phyloP scores from a whole-genome alignment of 108 stramenopile species.

The Cyclotella atomus region DNA sequence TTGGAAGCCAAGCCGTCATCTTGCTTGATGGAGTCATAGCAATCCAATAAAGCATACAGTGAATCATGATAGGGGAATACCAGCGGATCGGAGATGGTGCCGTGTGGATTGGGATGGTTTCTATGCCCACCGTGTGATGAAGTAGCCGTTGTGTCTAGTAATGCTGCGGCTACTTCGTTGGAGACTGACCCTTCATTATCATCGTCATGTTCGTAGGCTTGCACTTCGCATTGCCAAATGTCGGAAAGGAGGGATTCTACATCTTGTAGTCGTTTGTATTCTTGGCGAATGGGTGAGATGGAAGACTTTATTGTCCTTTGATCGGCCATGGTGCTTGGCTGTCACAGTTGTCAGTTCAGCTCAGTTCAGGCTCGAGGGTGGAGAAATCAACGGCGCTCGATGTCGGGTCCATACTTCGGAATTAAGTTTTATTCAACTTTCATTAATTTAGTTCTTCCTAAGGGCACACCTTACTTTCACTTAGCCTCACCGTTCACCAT shows the following conservation, averaged over 20 bases:
- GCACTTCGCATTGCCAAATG: slow-evolving; percentile 31
- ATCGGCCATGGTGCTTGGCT: neutral
- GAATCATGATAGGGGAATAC: slow-evolving; percentile 60
- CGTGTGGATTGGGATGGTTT: slow-evolving; percentile 44
- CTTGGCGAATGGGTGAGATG: slow-evolving; percentile 20
- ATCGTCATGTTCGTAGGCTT: slow-evolving; percentile 21
- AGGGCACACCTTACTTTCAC: too few relatives aligned
- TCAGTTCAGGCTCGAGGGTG: too few relatives aligned
- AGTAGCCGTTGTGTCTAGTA: slow-evolving; percentile 1
- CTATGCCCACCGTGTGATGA: slow-evolving; percentile 10
- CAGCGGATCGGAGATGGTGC: slow-evolving; percentile 35
- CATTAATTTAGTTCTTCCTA: too few relatives aligned
- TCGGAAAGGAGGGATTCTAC: slow-evolving; percentile 17
- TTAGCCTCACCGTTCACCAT: too few relatives aligned
- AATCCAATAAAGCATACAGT: slow-evolving; percentile 56
- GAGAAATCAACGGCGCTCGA: too few relatives aligned
- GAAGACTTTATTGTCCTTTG: neutral
- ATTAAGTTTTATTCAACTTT: too few relatives aligned
- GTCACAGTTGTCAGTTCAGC: too few relatives aligned
- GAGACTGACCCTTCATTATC: neutral
- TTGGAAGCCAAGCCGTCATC: too few relatives aligned
- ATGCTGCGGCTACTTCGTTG: neutral
- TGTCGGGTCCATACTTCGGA: too few relatives aligned
- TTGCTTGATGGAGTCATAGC: slow-evolving; percentile 49
- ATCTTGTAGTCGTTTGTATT: slow-evolving; percentile 28